Conservation (phyloP, 768 basidiomycete genomes). For the Auricularia sp. region DNA sequence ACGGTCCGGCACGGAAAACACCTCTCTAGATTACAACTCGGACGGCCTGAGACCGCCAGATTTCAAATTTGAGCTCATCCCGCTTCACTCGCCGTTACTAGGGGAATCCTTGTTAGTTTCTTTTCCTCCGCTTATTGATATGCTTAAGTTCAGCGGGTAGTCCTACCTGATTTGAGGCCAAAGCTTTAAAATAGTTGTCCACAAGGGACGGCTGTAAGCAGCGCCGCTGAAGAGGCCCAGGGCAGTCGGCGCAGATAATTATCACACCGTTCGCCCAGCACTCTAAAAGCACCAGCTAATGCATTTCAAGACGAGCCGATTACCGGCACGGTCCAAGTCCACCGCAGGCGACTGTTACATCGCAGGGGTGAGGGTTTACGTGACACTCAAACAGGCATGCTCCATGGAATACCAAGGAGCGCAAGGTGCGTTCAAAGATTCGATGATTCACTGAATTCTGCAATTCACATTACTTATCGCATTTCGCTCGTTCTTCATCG, state of each 20-base stretch:
- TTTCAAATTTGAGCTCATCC: constrained; percentile 79
- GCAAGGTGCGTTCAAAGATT: constrained; percentile 79
- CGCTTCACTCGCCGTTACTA: constrained; percentile 82
- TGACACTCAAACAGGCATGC: constrained; percentile 74
- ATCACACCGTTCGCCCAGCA: constrained; percentile 35
- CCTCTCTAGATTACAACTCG: constrained; percentile 78
- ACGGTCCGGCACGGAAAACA: constrained; percentile 58
- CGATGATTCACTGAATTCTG: constrained; percentile 76
- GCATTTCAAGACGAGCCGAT: constrained; percentile 36
- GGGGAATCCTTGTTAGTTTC: constrained; percentile 86
- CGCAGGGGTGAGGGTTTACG: constrained; percentile 39
- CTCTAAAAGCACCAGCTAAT: constrained; percentile 30
- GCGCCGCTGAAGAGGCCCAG: constrained; percentile 21
- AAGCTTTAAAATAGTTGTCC: constrained; percentile 16
- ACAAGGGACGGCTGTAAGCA: constrained; percentile 17
- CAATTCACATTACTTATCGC: constrained; percentile 76
- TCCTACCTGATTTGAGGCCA: constrained; percentile 78
- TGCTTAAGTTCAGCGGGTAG: constrained; percentile 83
- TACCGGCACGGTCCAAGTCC: constrained; percentile 14
- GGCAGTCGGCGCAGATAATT: constrained; percentile 37
- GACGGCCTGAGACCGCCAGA: constrained; percentile 52
- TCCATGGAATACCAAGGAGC: constrained; percentile 64
- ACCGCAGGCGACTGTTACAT: constrained; percentile 8
- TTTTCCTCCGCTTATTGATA: constrained; percentile 87
- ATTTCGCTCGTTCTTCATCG: constrained; percentile 63